A percentile compares a stretch with the other conserved stretches of the same genome.
Evolutionary conservation across 768 basidiomycete species (phyloP).

Genomic region (Leccinum uliginosum): DNA sequence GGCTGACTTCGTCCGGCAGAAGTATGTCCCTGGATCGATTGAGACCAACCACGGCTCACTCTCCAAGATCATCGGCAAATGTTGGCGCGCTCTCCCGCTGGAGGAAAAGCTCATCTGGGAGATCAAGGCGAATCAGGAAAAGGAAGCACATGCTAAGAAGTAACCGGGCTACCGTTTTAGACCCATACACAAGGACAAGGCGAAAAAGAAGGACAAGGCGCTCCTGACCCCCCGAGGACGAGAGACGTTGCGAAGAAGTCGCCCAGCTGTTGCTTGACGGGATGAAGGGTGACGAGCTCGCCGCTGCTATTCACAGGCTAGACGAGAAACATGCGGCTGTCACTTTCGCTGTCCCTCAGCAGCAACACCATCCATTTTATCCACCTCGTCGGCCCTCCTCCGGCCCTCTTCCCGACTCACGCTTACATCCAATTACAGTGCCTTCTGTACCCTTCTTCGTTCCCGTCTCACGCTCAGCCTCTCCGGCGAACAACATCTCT

Average conservation of each 20-base stretch:
- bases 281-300: constrained; percentile 66
- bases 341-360: background rate
- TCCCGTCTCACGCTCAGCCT: constrained; percentile 37
- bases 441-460: constrained; percentile 42
- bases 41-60: constrained; percentile 47
- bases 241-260: constrained; percentile 45
- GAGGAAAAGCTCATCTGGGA: constrained; percentile 75
- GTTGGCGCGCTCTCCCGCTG: constrained; percentile 68
- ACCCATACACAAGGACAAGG: constrained; percentile 43
- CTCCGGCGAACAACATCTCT: constrained; percentile 43
- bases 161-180: constrained; percentile 63
- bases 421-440: constrained; percentile 38
- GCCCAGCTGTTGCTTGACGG: constrained; percentile 62
- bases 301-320: constrained; percentile 52
- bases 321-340: constrained; percentile 29
- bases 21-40: constrained; percentile 48
- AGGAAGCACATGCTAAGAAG: constrained; percentile 62
- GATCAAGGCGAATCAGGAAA: constrained; percentile 64
- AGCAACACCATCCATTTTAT: constrained; percentile 22
- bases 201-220: constrained; percentile 34
- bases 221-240: constrained; percentile 22
- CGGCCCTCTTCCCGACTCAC: constrained; percentile 51
- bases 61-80: constrained; percentile 49
- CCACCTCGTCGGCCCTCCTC: constrained; percentile 56
- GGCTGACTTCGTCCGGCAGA: constrained; percentile 36